Evolutionary conservation across 495 filamentous ascomycete species (phyloP), one percentile per base, ranked within the genome.

Genomic region (Xanthoparmelia taractica): DNA sequence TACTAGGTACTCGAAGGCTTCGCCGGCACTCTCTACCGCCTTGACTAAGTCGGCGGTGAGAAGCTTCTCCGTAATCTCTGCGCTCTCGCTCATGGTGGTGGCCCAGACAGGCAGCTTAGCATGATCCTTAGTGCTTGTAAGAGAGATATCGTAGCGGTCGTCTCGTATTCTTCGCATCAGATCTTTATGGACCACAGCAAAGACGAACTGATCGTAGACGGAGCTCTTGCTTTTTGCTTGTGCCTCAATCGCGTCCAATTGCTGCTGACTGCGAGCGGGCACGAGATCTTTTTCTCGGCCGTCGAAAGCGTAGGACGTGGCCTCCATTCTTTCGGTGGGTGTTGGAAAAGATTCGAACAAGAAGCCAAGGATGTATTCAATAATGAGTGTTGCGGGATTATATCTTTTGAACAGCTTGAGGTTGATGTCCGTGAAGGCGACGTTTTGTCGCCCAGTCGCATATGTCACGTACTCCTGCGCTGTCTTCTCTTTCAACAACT

Each of bases 61-160:
- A 47, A 97, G 73, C 17, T 83, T 78, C 20, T 97, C 90, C n/a
- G 92, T 96, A 67, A 98, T 85, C 74, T 97, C 95, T 33, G 92
- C 91, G 72, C 86, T 96, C 80, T 98, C 94, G 65, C 84, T 92
- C 94, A 98, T 96, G 69, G 96, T 87, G 2, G 91, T 96, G 20
- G 87, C 80, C 95, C 95, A 97, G 62, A 78, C 74, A n/a, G 94
- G 95, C 11, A 97, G 83, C 78, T 92, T 96, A 33, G 85, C 68
- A 74, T 92, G 86, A 67, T 98, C 95, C 78, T 90, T 93, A 65
- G 93, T 96, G 67, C 82, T 85, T 29, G 94, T 96, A 59, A 98
- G 84, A 33, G 89, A 94, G 37, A 96, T 79, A 75, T 98, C 94
- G 74, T 97, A 98, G 67, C 95, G 87, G 59, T 96, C 94, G 40